Evolutionary conservation across 768 basidiomycete genomes (phyloP), one percentile per base, ranked within the genome.

Genomic region (Auricularia sp.): DNA sequence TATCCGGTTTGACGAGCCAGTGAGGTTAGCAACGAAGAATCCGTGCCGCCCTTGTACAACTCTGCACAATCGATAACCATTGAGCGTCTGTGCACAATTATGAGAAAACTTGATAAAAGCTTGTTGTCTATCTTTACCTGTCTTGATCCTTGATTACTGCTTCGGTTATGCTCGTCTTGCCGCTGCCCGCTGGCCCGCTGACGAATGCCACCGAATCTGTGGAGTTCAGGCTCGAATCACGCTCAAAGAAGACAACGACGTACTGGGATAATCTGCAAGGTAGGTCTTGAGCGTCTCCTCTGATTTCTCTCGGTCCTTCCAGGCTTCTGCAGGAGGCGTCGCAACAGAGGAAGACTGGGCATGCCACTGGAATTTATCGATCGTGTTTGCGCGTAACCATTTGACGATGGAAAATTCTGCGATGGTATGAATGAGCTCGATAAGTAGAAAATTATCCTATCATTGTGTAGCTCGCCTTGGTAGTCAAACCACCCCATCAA

Each of bases 1-100:
- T 92, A 93, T 42, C 96, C 94, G 0, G 90, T 92, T 70, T 97
- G 91, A 5, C 74, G 76, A 0, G 95, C 93, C 8, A 98, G 77
- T 4, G 78, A 78, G 29, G 78, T 78, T 2, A 95, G 78, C 11
- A 93, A 79, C n/a, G 79, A 80, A 4, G 82, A 76, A 69, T 95
- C 93, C 4, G 88, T 84, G 1, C 78, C 74, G 6, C 86, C 79
- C 68, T 87, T 90, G 43, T 83, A 83, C 23, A 98, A 80, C 65
- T 84, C 80, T 5, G 82, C 80, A 70, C 93, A 95, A 70, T 99
- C 93, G 68, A 99, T 90, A n/a, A 86, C 74, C 39, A 99, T 75
- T 1, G 81, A 73, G 68, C 83, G 86, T 67, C 93, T 90, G 67
- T 14, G 18, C 8, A 36, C n/a, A 29, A 61, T 62, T 5, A 61